Base-by-base conservation (phyloP, 495 filamentous ascomycete species). In the Acidiella bohemica region DNA sequence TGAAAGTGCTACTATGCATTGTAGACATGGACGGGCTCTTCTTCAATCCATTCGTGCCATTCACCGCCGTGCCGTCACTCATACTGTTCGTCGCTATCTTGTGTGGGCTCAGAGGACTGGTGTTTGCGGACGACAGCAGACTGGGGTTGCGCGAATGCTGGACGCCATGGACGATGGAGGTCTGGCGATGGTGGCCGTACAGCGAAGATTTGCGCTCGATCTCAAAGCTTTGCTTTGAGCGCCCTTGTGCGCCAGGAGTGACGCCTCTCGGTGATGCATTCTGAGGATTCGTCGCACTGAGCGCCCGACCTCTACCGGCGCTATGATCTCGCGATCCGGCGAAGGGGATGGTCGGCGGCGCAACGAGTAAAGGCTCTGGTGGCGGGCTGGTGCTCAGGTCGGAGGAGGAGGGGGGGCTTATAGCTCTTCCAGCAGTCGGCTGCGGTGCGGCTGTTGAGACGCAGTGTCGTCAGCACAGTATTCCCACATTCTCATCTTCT, bases 61-160 rank as follows among this genome's bases (percentile, higher is more conserved):
- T 28, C 2, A 22, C 13, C 18, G 20, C 41, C 2, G 19, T 20
- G 20, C 4, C 31, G 19, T 45, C 31, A 5, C 22, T 17, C 1
- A 35, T 5, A 13, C 32, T 38, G 25, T 36, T 45, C 13, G 43
- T 32, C 33, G 42, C 33, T n/a, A 26, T 27, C 27, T 46, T 46
- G 17, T 46, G 39, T 12, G 85, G 83, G 60, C 84, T 90, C 49
- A 92, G 66, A 28, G 84, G 84, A 57, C 80, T 88, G 20, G 75
- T 75, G 17, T 76, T 67, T 19, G 76, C 64, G n/a, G 75, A 69
- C 42, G 68, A 67, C 32, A 72, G 70, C 56, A 74, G 73, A 53
- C 75, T 80, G 10, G 87, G 76, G 64, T 90, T 93, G 50, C 90
- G 77, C 43, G 86, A 92, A 62, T 97, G 90, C 56, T 87, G 84